These are phyloP conservation scores for Suillus weaverae DNA, from an alignment of 768 basidiomycete species.

Conservation along the genomic window DNA sequence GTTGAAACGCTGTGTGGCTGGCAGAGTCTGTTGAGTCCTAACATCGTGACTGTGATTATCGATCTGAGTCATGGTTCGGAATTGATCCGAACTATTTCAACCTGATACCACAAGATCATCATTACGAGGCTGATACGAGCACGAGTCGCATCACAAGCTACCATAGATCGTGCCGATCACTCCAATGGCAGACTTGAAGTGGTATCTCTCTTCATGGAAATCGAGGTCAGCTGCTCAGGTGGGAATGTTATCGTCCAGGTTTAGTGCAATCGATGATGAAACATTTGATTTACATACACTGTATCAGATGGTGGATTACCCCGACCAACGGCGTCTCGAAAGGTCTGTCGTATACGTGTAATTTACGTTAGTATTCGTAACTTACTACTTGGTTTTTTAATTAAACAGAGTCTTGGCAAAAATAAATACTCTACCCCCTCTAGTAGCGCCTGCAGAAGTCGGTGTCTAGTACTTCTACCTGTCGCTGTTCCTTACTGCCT, in stretches of 20 bases:
- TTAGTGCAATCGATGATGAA: background rate
- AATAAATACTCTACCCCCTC: slow-evolving; percentile 76
- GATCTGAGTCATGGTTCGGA: background rate
- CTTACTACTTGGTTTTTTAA: background rate
- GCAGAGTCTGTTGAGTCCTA: background rate
- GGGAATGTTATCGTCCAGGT: slow-evolving; percentile 9
- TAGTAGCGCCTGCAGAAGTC: slow-evolving; percentile 93
- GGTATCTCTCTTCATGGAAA: slow-evolving; percentile 83
- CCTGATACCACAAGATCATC: too few species aligned
- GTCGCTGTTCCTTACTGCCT: slow-evolving; percentile 28
- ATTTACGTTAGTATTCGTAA: slow-evolving; percentile 1
- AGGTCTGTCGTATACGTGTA: slow-evolving; percentile 39
- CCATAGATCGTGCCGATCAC: background rate
- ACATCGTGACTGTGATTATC: background rate
- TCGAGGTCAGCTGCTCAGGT: slow-evolving; percentile 77
- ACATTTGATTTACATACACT: slow-evolving; percentile 1
- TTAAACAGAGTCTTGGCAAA: slow-evolving; percentile 69
- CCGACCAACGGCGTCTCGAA: slow-evolving; percentile 58
- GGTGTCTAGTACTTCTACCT: slow-evolving; percentile 17
- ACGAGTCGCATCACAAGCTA: background rate
- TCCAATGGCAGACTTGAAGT: slow-evolving; percentile 28
- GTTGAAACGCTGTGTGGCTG: background rate
- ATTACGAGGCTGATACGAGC: too few species aligned
- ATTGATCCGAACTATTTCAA: background rate
- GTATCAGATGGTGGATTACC: slow-evolving; percentile 67